phyloP scores from a whole-genome alignment of 2,329 filamentous ascomycete species.

The Cordyceps fumosorosea region DNA sequence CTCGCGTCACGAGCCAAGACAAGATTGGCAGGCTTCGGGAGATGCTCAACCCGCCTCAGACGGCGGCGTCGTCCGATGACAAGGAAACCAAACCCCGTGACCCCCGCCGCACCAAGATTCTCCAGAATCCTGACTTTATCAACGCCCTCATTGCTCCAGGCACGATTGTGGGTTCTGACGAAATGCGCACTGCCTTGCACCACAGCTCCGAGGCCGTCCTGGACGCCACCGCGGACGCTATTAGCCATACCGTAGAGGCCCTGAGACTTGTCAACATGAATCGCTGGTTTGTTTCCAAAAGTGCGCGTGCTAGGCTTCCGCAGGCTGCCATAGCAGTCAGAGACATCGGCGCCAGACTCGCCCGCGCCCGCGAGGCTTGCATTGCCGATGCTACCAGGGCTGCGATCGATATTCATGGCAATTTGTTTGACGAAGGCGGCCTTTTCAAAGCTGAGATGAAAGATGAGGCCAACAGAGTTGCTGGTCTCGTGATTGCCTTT shows the following conservation, averaged over 20 bases:
- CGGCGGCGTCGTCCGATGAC: neutral
- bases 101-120: slow-evolving; percentile 21
- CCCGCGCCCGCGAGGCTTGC: slow-evolving; percentile 21
- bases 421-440: slow-evolving; percentile 36
- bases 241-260: slow-evolving; percentile 15
- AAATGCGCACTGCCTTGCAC: slow-evolving; percentile 27
- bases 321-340: slow-evolving; percentile 17
- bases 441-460: slow-evolving; percentile 24
- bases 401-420: slow-evolving; percentile 31
- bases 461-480: slow-evolving; percentile 23
- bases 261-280: slow-evolving; percentile 24
- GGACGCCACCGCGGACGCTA: slow-evolving; percentile 13
- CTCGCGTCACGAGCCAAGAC: slow-evolving; percentile 21
- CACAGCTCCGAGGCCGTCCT: slow-evolving; percentile 24
- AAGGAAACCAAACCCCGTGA: slow-evolving; percentile 13
- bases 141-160: slow-evolving; percentile 33
- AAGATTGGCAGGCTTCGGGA: slow-evolving; percentile 6
- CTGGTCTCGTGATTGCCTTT: slow-evolving; percentile 39
- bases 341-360: slow-evolving; percentile 22
- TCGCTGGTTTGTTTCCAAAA: slow-evolving; percentile 23
- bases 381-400: slow-evolving; percentile 31
- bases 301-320: slow-evolving; percentile 19
- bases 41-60: neutral
- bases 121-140: slow-evolving; percentile 28
- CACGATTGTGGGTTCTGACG: slow-evolving; percentile 23